phyloP scores from a whole-genome alignment of 768 basidiomycete genomes.

The Tremella mesenterica region DNA sequence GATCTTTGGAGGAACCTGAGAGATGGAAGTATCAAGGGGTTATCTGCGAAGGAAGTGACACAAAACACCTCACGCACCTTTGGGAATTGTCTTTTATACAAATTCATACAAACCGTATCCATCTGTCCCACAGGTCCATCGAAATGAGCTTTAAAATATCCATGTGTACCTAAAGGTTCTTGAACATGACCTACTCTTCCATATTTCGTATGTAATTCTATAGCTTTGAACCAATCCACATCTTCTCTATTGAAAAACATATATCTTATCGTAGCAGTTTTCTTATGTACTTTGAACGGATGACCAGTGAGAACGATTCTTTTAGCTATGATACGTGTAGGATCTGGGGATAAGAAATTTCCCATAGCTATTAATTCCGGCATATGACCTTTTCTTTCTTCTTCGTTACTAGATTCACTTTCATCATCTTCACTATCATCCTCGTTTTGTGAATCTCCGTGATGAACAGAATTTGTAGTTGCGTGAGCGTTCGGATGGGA shows the following conservation, averaged over 20 bases:
- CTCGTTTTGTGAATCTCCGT: not conserved
- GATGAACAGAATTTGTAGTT: not conserved
- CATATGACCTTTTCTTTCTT: too few species aligned
- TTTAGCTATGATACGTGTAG: conserved; percentile 83
- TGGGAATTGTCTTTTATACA: conserved; percentile 92
- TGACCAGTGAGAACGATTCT: conserved; percentile 91
- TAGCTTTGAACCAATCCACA: conserved; percentile 82
- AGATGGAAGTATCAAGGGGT: not conserved
- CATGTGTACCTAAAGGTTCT: conserved; percentile 91
- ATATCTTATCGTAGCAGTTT: conserved; percentile 92
- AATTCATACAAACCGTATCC: conserved; percentile 90
- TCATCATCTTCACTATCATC: conserved; percentile 53
- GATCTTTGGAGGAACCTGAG: too few species aligned
- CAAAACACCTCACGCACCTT: conserved; percentile 52
- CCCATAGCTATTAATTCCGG: conserved; percentile 77
- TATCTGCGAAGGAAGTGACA: not conserved
- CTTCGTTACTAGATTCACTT: conserved; percentile 49
- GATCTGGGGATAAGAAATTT: conserved; percentile 75
- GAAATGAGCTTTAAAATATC: conserved; percentile 93
- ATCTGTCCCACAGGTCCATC: conserved; percentile 89
- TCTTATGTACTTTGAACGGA: conserved; percentile 94
- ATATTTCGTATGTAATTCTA: conserved; percentile 85
- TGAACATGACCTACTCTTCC: conserved; percentile 73
- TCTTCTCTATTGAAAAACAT: conserved; percentile 97
- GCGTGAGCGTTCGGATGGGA: too few species aligned